phyloP scores from a whole-genome alignment of 495 filamentous ascomycete species.

The Podospora didyma region DNA sequence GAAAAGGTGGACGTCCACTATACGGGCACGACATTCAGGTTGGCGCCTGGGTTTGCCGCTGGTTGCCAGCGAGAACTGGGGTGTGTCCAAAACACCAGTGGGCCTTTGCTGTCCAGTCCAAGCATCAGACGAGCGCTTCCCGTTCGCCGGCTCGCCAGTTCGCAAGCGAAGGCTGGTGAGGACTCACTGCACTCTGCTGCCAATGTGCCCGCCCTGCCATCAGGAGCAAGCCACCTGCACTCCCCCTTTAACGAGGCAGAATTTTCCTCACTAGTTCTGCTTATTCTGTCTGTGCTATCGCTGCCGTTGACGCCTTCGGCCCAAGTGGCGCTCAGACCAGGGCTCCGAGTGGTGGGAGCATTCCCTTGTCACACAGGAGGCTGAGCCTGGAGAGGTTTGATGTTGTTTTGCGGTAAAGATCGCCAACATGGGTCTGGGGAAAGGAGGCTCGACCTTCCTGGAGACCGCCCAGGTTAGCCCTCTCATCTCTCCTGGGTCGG shows the following conservation, averaged over 20 bases:
- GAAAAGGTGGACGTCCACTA: too few species aligned
- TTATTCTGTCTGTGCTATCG: background rate
- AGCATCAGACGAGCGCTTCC: too few species aligned
- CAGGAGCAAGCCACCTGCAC: background rate
- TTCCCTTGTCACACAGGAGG: background rate
- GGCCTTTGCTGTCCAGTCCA: too few species aligned
- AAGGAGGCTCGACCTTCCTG: background rate
- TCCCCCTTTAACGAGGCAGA: slow-evolving; percentile 2
- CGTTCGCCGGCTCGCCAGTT: too few species aligned
- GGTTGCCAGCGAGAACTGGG: too few species aligned
- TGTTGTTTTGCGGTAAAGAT: background rate
- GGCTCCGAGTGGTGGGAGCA: background rate
- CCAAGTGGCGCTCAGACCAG: background rate
- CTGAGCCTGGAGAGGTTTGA: background rate
- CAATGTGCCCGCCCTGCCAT: too few species aligned
- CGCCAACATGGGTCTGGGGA: background rate
- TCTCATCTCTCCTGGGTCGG: slow-evolving; percentile 9
- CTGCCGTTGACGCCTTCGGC: slow-evolving; percentile 1
- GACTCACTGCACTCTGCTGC: too few species aligned
- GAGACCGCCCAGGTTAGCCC: background rate
- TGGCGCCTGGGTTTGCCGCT: too few species aligned
- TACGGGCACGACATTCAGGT: too few species aligned
- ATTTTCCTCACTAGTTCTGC: background rate
- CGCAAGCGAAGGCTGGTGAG: too few species aligned
- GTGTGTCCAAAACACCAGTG: too few species aligned